Evolutionary conservation across 495 filamentous ascomycete species (phyloP).

Genomic region (Letharia columbiana): DNA sequence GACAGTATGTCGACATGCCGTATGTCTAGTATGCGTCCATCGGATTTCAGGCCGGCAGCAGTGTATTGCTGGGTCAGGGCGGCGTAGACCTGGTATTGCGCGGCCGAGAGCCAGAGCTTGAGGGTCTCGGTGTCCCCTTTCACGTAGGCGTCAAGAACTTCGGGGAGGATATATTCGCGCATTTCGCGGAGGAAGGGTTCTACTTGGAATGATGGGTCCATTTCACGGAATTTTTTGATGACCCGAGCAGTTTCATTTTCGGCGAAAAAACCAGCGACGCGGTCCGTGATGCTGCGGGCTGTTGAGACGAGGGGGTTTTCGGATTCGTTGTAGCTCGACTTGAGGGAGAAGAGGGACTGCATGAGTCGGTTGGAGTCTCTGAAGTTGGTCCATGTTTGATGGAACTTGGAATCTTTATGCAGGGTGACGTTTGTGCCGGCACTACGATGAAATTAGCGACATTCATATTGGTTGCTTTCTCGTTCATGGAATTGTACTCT

Average conservation of each 20-base stretch:
- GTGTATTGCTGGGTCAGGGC: constrained; percentile 93
- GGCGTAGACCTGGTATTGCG: constrained; percentile 89
- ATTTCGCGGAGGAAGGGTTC: constrained; percentile 90
- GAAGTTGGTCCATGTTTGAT: constrained; percentile 92
- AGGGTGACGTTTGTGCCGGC: constrained; percentile 90
- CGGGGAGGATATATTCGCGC: constrained; percentile 94
- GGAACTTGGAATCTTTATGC: constrained; percentile 94
- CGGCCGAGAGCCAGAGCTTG: constrained; percentile 88
- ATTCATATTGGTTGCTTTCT: neutral
- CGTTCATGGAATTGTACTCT: constrained; percentile 53
- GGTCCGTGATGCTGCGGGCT: constrained; percentile 86
- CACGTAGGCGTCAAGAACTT: constrained; percentile 95
- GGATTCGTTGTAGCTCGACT: constrained; percentile 82
- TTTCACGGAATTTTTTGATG: constrained; percentile 93
- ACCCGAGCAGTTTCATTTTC: constrained; percentile 96
- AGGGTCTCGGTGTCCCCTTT: constrained; percentile 88
- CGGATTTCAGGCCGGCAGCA: constrained; percentile 81
- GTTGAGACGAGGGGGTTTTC: constrained; percentile 93
- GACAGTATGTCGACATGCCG: constrained; percentile 83
- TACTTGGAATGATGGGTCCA: constrained; percentile 91
- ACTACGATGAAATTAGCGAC: constrained; percentile 35
- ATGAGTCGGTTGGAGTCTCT: constrained; percentile 78
- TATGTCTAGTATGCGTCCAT: constrained; percentile 91
- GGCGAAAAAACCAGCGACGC: constrained; percentile 89
- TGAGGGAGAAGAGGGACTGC: constrained; percentile 77